A percentile compares a stretch with the other conserved stretches of the same genome.
Conservation (phyloP, 805 yeast genomes). For the Schwanniomyces polymorphus region DNA sequence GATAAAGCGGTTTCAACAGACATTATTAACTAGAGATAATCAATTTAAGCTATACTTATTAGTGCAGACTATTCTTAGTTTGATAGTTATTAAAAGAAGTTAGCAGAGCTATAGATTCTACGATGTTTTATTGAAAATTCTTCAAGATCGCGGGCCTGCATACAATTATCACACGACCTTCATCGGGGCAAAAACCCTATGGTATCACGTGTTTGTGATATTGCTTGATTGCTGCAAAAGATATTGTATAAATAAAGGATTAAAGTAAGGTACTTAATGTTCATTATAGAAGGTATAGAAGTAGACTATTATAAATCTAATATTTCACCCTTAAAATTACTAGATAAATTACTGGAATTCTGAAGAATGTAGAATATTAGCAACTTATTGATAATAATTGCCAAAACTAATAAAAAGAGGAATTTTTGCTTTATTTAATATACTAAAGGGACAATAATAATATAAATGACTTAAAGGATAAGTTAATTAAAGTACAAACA, state of each 20-base stretch:
- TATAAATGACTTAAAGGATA: too few species aligned
- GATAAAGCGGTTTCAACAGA: conserved; percentile 50
- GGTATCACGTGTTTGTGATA: not conserved
- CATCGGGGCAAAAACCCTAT: not conserved
- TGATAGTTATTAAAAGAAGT: conserved; percentile 7
- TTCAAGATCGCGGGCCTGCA: not conserved
- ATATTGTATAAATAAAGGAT: not conserved
- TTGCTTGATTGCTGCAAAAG: not conserved
- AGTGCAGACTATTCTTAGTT: conserved; percentile 51
- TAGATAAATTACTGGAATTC: too few species aligned
- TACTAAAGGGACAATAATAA: too few species aligned
- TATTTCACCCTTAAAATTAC: too few species aligned
- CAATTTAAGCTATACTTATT: conserved; percentile 39
- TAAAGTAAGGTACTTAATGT: not conserved
- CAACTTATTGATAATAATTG: not conserved
- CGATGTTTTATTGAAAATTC: conserved; percentile 2
- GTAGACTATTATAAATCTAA: too few species aligned
- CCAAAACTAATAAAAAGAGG: not conserved
- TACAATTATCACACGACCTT: not conserved
- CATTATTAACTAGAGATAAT: conserved; percentile 50
- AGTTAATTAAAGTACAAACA: not conserved
- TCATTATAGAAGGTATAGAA: too few species aligned
- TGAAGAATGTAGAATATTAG: too few species aligned
- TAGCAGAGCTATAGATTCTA: not conserved
- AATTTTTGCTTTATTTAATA: too few species aligned